Base-by-base conservation (phyloP, 1,284 basidiomycete genomes). In the Prillingera fragicola region DNA sequence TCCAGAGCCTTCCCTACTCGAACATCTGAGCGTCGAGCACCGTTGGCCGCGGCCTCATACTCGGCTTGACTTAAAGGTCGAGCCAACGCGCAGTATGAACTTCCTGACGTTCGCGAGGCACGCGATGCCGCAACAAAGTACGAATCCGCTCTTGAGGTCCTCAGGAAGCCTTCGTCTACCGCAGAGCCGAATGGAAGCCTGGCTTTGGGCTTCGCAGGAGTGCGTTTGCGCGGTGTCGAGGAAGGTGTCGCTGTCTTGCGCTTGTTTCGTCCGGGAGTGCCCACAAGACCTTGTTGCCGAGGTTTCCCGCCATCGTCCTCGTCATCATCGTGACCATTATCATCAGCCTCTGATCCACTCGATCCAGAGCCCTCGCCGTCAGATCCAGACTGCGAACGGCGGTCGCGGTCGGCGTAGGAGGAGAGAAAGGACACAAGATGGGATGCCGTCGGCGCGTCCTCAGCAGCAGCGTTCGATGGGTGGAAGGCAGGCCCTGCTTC, bases 1-100 rank as follows among this genome's bases (percentile, higher is more conserved):
- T 54, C 47, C 32, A 65, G 50, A 17, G 41, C 37, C 24, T 59
- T 50, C 41, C 64, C 63, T 27, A 62, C 53, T 21, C 59, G 56
- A 33, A 62, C 13, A 3, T 31, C 26, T 1, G n/a, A 21, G 0
- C 29, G 29, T 4, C 40, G 43, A 43, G 28, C 43, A 23, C 33
- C 35, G 37, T 32, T 26, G 12, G 12, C 29, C 24, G 62, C 55
- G 24, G 41, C 27, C 47, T 67, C 62, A 49, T 69, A 69, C 38
- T 62, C 53, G 17, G 62, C 60, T 43, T 69, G 62, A 8, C 62
- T 65, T 14, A 71, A 59, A 0, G 87, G 84, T 12, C 80, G 75
- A 21, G 85, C 76, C 18, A 82, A 75, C 14, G 80, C 70, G 0
- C 87, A 85, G 65, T 87, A 87, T 36, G 85, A 78, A 59, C 82